phyloP scores from a whole-genome alignment of 352 stramenopile genomes.

The Phytophthora parvispora region DNA sequence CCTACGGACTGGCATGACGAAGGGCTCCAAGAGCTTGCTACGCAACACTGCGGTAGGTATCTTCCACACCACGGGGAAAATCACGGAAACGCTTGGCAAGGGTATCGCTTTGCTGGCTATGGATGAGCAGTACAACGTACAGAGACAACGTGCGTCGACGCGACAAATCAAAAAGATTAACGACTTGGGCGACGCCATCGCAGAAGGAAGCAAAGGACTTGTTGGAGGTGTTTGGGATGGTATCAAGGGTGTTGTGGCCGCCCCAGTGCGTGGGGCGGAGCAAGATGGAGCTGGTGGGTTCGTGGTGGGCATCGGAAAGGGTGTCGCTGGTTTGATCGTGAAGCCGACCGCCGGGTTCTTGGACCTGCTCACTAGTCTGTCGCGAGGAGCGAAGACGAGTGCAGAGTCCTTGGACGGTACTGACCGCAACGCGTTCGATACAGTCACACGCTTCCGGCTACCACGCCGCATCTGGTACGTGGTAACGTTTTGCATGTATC shows the following conservation, averaged over 20 bases:
- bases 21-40: conserved; percentile 89
- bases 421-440: conserved; percentile 49
- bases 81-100: conserved; percentile 91
- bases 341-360: conserved; percentile 88
- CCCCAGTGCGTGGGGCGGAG: conserved; percentile 82
- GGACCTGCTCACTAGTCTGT: conserved; percentile 86
- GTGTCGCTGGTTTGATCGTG: conserved; percentile 83
- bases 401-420: conserved; percentile 80
- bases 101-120: conserved; percentile 88
- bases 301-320: conserved; percentile 87
- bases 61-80: conserved; percentile 92
- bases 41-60: conserved; percentile 90
- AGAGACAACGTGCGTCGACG: conserved; percentile 80
- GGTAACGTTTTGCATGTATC: not conserved
- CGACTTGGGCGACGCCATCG: conserved; percentile 81
- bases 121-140: conserved; percentile 90
- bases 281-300: conserved; percentile 83
- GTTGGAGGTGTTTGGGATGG: conserved; percentile 86
- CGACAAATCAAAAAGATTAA: conserved; percentile 84
- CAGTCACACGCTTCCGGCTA: conserved; percentile 72
- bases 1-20: conserved; percentile 89
- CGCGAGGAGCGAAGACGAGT: conserved; percentile 83
- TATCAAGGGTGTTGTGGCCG: conserved; percentile 83
- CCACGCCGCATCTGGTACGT: conserved; percentile 83
- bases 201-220: conserved; percentile 85